Evolutionary conservation across 2,329 filamentous ascomycete species (phyloP).

Genomic region (Bipolaris cookei): DNA sequence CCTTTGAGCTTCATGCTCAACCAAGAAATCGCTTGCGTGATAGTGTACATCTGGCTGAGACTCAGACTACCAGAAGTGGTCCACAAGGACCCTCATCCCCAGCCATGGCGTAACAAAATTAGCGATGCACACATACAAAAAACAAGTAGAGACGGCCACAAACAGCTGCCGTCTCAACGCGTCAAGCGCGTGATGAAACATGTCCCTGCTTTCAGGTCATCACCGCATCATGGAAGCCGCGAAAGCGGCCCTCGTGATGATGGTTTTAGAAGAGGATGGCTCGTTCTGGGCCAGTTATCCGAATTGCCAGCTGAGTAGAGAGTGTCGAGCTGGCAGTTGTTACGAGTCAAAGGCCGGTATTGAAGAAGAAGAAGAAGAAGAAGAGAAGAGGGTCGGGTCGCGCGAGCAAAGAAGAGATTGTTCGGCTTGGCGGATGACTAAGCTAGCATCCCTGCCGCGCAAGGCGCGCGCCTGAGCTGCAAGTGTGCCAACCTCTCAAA

Average conservation of each 20-base stretch:
- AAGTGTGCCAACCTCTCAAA: slow-evolving; percentile 36
- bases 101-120: slow-evolving; percentile 15
- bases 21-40: slow-evolving; percentile 42
- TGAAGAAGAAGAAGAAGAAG: slow-evolving; percentile 40
- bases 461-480: slow-evolving; percentile 30
- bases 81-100: slow-evolving; percentile 43
- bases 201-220: slow-evolving; percentile 72
- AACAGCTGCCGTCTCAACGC: slow-evolving; percentile 18
- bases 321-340: slow-evolving; percentile 67
- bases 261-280: slow-evolving; percentile 78
- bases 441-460: slow-evolving; percentile 23
- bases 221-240: slow-evolving; percentile 69
- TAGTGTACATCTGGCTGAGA: slow-evolving; percentile 46
- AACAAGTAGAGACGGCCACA: slow-evolving; percentile 16
- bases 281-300: slow-evolving; percentile 73
- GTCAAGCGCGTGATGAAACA: slow-evolving; percentile 41
- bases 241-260: slow-evolving; percentile 72
- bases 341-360: slow-evolving; percentile 75
- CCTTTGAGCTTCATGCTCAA: slow-evolving; percentile 46
- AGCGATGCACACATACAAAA: slow-evolving; percentile 28
- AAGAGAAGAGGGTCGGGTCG: slow-evolving; percentile 9
- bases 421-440: slow-evolving; percentile 21
- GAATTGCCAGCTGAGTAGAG: slow-evolving; percentile 71
- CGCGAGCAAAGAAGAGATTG: slow-evolving; percentile 30
- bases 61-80: slow-evolving; percentile 51